Conservation (phyloP, 495 filamentous ascomycete genomes). For the Aspergillus diversus region DNA sequence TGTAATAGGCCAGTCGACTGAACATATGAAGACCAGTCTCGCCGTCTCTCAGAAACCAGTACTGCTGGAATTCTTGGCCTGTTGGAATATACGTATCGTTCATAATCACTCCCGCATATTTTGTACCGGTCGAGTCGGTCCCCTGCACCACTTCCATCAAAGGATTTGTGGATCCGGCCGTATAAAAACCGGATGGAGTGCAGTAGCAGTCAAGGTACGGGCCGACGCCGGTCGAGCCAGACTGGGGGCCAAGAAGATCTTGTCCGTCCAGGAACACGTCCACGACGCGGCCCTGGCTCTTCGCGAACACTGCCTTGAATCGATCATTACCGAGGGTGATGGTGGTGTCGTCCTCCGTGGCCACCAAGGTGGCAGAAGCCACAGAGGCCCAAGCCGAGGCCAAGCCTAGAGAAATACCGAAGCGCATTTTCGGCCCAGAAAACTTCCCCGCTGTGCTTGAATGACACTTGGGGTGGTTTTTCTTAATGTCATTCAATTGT, state of each 20-base stretch:
- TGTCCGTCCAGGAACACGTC: slow-evolving; percentile 50
- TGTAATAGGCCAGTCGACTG: slow-evolving; percentile 56
- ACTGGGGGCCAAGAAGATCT: slow-evolving; percentile 51
- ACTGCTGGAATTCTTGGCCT: slow-evolving; percentile 57
- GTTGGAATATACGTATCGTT: slow-evolving; percentile 55
- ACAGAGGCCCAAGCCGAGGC: slow-evolving; percentile 16
- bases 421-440: slow-evolving; percentile 14
- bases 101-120: slow-evolving; percentile 55
- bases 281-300: slow-evolving; percentile 45
- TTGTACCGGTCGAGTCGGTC: slow-evolving; percentile 48
- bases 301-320: slow-evolving; percentile 47
- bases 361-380: slow-evolving; percentile 28
- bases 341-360: slow-evolving; percentile 29
- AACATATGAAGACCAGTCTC: slow-evolving; percentile 61
- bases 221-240: slow-evolving; percentile 50
- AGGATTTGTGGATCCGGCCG: slow-evolving; percentile 50
- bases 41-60: slow-evolving; percentile 59
- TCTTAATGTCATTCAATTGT: background rate
- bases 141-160: slow-evolving; percentile 51
- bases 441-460: background rate
- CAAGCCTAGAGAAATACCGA: slow-evolving; percentile 5
- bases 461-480: background rate
- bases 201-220: slow-evolving; percentile 64
- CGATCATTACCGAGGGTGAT: slow-evolving; percentile 52
- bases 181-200: slow-evolving; percentile 56